These are phyloP conservation scores for Anthoceros angustus DNA, from an alignment of 225 moss, liverwort and hornwort species.

Conservation along the genomic window DNA sequence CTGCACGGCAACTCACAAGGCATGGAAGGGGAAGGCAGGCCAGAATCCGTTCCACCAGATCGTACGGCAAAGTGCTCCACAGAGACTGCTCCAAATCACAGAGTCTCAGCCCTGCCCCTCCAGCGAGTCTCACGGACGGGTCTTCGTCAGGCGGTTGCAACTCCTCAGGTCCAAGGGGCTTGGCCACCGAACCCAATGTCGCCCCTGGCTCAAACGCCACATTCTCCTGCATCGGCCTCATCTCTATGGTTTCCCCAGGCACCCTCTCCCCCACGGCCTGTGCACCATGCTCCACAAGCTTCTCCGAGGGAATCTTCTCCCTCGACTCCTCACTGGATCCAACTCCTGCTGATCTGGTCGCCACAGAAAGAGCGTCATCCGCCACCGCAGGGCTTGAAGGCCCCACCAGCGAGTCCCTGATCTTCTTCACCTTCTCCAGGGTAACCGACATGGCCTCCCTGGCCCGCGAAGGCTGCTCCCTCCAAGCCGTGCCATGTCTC, in stretches of 20 bases:
- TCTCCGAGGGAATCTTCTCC: neutral
- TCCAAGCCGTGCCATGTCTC: neutral
- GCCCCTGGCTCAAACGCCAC: too few relatives aligned
- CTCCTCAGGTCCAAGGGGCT: neutral
- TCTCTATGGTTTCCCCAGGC: too few relatives aligned
- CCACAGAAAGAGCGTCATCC: neutral
- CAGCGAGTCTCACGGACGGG: neutral
- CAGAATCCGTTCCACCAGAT: neutral
- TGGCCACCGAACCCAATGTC: too few relatives aligned
- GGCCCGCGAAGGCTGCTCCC: neutral
- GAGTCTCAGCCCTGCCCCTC: neutral
- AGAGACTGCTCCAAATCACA: neutral
- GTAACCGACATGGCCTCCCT: neutral
- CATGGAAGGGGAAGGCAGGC: neutral
- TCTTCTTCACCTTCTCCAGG: neutral
- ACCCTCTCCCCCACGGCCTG: too few relatives aligned
- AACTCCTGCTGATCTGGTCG: neutral
- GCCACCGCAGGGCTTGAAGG: neutral
- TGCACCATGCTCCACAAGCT: too few relatives aligned
- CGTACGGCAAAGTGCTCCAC: neutral
- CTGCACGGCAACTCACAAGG: neutral
- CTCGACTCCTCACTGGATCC: neutral
- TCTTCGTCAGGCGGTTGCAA: neutral
- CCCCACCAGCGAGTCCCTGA: neutral
- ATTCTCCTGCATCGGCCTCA: too few relatives aligned